Percentiles rank a stretch among this genome's conserved stretches.
These are phyloP conservation scores for Verticillium tricorpus DNA, from an alignment of 2,329 filamentous ascomycete species.

Conservation along the genomic window DNA sequence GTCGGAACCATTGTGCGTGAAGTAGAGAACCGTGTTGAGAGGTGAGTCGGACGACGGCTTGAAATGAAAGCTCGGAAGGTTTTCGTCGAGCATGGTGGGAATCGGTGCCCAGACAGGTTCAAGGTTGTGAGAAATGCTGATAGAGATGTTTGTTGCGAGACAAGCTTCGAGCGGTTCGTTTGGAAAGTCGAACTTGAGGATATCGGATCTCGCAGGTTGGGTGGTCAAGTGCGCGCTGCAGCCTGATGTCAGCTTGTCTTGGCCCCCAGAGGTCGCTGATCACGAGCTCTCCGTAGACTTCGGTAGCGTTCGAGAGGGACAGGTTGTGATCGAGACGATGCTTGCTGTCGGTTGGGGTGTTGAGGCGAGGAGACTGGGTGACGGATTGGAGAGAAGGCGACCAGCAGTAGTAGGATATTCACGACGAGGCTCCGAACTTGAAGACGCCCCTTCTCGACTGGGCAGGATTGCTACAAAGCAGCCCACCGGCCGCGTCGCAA, in stretches of 20 bases:
- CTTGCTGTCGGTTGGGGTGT: too few relatives aligned
- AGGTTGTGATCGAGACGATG: too few relatives aligned
- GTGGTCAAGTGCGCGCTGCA: neutral
- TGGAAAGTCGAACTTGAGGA: neutral
- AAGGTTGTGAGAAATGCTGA: neutral
- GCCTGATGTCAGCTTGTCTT: neutral
- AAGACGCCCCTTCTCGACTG: neutral
- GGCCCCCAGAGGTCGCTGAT: neutral
- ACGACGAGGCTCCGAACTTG: neutral
- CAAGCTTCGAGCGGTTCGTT: neutral
- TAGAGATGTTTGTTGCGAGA: too few relatives aligned
- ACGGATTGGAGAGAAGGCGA: neutral
- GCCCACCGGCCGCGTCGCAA: neutral
- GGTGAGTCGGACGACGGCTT: constrained; percentile 48
- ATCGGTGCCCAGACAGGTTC: neutral
- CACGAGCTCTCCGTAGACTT: neutral
- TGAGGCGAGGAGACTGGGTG: neutral
- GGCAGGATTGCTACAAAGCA: neutral
- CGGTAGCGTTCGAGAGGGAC: too few relatives aligned
- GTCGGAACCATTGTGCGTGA: constrained; percentile 72
- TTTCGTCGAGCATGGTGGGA: constrained; percentile 78
- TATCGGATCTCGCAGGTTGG: neutral
- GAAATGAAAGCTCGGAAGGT: constrained; percentile 70
- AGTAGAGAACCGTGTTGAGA: constrained; percentile 53
- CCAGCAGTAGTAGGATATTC: neutral